These are phyloP conservation scores for Ceratobasidium sp. DNA, from an alignment of 1,284 basidiomycete genomes.

Conservation along the genomic window DNA sequence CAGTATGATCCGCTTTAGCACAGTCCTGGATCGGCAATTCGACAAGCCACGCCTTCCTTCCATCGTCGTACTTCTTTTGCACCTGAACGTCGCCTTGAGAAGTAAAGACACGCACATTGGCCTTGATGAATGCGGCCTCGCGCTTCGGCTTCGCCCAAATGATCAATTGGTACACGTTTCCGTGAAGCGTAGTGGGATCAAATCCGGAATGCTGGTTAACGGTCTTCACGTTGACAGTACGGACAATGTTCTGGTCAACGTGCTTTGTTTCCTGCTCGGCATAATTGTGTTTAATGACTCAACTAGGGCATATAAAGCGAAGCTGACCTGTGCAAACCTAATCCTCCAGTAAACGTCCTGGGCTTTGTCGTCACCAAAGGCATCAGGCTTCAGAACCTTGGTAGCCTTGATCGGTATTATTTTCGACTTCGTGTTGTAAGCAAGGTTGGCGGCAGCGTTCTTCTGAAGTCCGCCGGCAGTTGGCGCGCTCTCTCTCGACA, in stretches of 20 bases:
- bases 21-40: not conserved
- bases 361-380: slow-evolving; percentile 25
- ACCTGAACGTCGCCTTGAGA: not conserved
- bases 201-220: not conserved
- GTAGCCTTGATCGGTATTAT: not conserved
- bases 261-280: not conserved
- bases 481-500: slow-evolving; percentile 36
- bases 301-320: too few relatives aligned
- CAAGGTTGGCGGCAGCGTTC: too few relatives aligned
- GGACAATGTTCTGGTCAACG: not conserved
- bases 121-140: not conserved
- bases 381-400: not conserved
- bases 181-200: slow-evolving; percentile 11
- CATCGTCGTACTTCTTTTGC: not conserved
- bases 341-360: slow-evolving; percentile 23
- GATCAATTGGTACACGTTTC: not conserved
- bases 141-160: slow-evolving; percentile 24
- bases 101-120: too few relatives aligned
- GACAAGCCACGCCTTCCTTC: slow-evolving; percentile 13
- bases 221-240: not conserved
- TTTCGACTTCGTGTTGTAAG: too few relatives aligned
- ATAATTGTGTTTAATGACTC: too few relatives aligned
- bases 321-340: slow-evolving; percentile 5
- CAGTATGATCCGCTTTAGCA: too few relatives aligned
- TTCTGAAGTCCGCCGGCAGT: not conserved